Percentiles rank a stretch among this genome's conserved stretches.
Conservation (phyloP, 768 basidiomycete species). For the Mycena alexandri region DNA sequence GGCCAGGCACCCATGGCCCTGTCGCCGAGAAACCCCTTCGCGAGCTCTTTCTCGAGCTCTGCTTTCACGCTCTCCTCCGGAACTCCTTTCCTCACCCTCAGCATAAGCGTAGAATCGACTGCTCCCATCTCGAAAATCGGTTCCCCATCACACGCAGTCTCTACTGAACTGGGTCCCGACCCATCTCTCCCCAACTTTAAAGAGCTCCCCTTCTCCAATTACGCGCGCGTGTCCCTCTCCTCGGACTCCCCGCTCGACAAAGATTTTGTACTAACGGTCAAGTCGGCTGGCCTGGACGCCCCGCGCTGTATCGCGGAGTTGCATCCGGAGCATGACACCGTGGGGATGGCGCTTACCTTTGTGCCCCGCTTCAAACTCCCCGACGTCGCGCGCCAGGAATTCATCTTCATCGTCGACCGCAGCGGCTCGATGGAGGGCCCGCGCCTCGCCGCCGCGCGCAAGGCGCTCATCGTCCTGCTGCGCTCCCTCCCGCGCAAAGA, state of each 20-base stretch:
- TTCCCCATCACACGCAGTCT: slow-evolving; percentile 36
- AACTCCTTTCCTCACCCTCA: slow-evolving; percentile 24
- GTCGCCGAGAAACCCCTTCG: slow-evolving; percentile 1
- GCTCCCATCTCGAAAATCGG: slow-evolving; percentile 34
- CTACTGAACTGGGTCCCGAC: slow-evolving; percentile 38
- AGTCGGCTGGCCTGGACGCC: slow-evolving; percentile 53
- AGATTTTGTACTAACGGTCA: slow-evolving; percentile 58
- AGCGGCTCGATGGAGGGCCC: slow-evolving; percentile 53
- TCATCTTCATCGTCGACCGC: slow-evolving; percentile 61
- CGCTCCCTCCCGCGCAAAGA: slow-evolving; percentile 50
- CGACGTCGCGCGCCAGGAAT: slow-evolving; percentile 55
- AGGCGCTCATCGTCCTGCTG: slow-evolving; percentile 55
- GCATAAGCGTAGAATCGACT: slow-evolving; percentile 30
- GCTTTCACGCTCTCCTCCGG: neutral
- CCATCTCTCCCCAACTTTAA: slow-evolving; percentile 33
- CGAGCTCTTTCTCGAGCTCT: neutral
- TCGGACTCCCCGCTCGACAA: slow-evolving; percentile 41
- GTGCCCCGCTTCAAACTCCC: slow-evolving; percentile 57
- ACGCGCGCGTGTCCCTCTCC: slow-evolving; percentile 31
- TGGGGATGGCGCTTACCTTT: slow-evolving; percentile 56
- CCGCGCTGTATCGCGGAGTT: slow-evolving; percentile 59
- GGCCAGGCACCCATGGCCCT: slow-evolving; percentile 29
- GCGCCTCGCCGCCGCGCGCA: slow-evolving; percentile 52
- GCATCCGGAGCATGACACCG: slow-evolving; percentile 37
- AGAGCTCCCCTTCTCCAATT: slow-evolving; percentile 36